Percentiles rank a stretch among this genome's conserved stretches.
These are phyloP conservation scores for Lactarius sp. DNA, from an alignment of 768 basidiomycete species.

Conservation along the genomic window DNA sequence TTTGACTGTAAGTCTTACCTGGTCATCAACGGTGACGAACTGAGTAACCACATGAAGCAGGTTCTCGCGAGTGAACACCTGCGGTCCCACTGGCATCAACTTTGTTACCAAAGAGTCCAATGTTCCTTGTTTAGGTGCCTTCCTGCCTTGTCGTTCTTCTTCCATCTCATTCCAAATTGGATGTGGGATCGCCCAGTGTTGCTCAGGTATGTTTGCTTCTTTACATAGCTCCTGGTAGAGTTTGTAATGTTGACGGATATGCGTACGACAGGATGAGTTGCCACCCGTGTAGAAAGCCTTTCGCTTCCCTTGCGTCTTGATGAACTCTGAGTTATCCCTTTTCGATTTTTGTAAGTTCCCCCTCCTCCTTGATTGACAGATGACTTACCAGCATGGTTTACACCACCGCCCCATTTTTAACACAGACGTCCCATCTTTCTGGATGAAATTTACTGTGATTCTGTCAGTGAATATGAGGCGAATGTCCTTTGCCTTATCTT, in stretches of 20 bases:
- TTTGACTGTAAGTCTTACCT: not conserved
- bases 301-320: too few relatives aligned
- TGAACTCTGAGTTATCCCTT: too few relatives aligned
- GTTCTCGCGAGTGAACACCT: not conserved
- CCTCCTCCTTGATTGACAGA: too few relatives aligned
- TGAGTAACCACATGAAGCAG: not conserved
- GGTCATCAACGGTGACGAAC: not conserved
- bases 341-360: too few relatives aligned
- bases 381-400: too few relatives aligned
- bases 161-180: not conserved
- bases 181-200: too few relatives aligned
- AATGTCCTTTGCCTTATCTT: too few relatives aligned
- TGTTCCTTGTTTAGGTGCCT: not conserved
- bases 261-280: not conserved
- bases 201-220: not conserved
- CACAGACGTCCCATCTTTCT: too few relatives aligned
- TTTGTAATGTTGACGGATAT: not conserved
- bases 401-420: too few relatives aligned
- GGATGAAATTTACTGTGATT: too few relatives aligned
- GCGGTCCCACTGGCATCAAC: not conserved
- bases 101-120: not conserved
- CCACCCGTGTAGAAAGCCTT: not conserved
- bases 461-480: too few relatives aligned
- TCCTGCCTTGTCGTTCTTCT: not conserved
- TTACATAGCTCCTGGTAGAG: not conserved